A percentile compares a stretch with the other conserved stretches of the same genome.
Evolutionary conservation across 1,284 basidiomycete species (phyloP).

Genomic region (Leccinum pachyderme): DNA sequence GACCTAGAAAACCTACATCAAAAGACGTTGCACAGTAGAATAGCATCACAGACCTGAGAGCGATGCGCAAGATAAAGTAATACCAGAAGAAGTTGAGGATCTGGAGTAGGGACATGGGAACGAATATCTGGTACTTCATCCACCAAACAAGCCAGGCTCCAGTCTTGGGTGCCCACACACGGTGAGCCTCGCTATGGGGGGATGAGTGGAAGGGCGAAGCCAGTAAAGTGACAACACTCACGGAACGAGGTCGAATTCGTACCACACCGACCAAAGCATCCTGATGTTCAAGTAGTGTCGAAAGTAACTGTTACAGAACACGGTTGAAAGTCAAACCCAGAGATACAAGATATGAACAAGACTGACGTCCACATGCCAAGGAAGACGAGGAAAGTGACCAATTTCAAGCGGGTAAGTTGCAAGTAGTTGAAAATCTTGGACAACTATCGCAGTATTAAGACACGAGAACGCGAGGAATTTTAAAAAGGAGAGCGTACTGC

Average conservation of each 20-base stretch:
- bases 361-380: conserved; percentile 81
- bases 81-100: conserved; percentile 92
- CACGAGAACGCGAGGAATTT: neutral
- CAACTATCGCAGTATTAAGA: conserved; percentile 44
- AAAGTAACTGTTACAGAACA: conserved; percentile 71
- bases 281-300: conserved; percentile 90
- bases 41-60: conserved; percentile 38
- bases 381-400: conserved; percentile 67
- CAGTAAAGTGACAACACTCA: conserved; percentile 41
- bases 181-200: conserved; percentile 48
- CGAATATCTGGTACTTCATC: conserved; percentile 84
- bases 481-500: conserved; percentile 54
- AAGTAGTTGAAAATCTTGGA: conserved; percentile 90
- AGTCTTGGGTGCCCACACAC: conserved; percentile 58
- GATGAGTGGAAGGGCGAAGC: neutral
- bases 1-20: conserved; percentile 9
- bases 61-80: conserved; percentile 74
- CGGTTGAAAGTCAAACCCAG: neutral
- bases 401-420: conserved; percentile 62
- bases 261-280: conserved; percentile 88
- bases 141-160: conserved; percentile 76
- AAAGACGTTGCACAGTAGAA: neutral
- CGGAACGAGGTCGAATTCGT: conserved; percentile 79
- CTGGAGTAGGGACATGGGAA: conserved; percentile 74
- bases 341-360: neutral